Evolutionary conservation across 1,284 basidiomycete species (phyloP).

Genomic region (Coriolopsis trogii): DNA sequence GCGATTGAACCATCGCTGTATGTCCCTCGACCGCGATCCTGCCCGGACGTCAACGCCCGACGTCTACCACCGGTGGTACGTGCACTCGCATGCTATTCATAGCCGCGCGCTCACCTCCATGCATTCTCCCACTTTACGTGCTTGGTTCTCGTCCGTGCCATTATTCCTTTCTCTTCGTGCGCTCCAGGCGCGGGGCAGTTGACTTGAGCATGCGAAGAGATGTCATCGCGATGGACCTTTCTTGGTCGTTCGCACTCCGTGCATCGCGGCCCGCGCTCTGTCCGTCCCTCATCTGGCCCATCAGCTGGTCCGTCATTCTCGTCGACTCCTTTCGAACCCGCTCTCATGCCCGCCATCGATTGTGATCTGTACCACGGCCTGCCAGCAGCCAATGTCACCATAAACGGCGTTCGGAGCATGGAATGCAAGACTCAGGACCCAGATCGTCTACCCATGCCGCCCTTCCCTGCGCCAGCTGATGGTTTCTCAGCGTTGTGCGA

Average conservation of each 20-base stretch:
- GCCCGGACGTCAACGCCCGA: no score
- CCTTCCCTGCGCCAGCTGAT: constrained; percentile 6
- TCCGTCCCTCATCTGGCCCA: constrained; percentile 2
- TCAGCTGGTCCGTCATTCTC: constrained; percentile 10
- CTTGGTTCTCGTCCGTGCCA: no score
- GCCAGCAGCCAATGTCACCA: constrained; percentile 5
- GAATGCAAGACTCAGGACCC: not conserved
- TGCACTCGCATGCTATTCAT: constrained; percentile 3
- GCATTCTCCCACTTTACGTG: no score
- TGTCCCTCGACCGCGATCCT: not conserved
- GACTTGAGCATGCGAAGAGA: constrained; percentile 12
- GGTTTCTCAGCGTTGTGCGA: no score
- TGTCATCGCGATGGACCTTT: constrained; percentile 3
- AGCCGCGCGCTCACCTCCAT: not conserved
- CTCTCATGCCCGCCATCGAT: constrained; percentile 16
- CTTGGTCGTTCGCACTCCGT: no score
- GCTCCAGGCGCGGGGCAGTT: constrained; percentile 4
- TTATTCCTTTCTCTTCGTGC: no score
- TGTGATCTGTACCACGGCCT: constrained; percentile 2
- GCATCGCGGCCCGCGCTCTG: constrained; percentile 13
- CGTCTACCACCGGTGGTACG: not conserved
- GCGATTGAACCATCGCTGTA: not conserved
- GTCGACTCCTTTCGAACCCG: no score
- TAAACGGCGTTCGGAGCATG: not conserved
- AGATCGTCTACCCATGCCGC: no score